phyloP scores from a whole-genome alignment of 1,139 yeast genomes.

The Scheffersomyces parashehatae region DNA sequence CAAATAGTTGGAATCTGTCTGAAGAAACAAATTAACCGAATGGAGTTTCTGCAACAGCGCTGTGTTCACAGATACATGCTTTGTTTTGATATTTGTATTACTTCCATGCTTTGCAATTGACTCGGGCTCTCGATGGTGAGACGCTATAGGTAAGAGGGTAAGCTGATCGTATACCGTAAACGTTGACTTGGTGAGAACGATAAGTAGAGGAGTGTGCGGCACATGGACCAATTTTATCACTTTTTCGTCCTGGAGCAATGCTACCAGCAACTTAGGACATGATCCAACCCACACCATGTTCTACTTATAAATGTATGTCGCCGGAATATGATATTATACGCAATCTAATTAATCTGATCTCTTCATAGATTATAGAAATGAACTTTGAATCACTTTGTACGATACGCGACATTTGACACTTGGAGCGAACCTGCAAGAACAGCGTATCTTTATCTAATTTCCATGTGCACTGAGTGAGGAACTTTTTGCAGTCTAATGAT shows the following conservation, averaged over 20 bases:
- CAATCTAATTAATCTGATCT: no score
- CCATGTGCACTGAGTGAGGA: no score
- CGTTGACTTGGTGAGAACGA: constrained; percentile 27
- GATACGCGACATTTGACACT: no score
- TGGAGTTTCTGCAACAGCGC: constrained; percentile 27
- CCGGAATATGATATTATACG: no score
- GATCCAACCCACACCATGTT: constrained; percentile 42
- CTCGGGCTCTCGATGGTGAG: constrained; percentile 29
- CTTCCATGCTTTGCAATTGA: constrained; percentile 39
- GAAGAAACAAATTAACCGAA: constrained; percentile 34
- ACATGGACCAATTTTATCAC: constrained; percentile 28
- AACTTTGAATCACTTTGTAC: no score
- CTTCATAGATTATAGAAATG: no score
- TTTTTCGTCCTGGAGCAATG: constrained; percentile 23
- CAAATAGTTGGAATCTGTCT: constrained; percentile 32
- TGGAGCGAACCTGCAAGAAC: no score
- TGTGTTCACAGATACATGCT: constrained; percentile 28
- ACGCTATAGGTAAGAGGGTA: constrained; percentile 36
- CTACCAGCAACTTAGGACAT: constrained; percentile 33
- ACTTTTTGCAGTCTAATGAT: no score
- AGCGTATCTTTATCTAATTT: no score
- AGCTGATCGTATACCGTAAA: constrained; percentile 30
- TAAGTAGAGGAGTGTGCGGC: constrained; percentile 38
- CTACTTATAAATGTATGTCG: no score
- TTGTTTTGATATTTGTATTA: constrained; percentile 26